These are phyloP conservation scores for Citrus inodora DNA, from an alignment of 345 rosid genomes.

Conservation along the genomic window DNA sequence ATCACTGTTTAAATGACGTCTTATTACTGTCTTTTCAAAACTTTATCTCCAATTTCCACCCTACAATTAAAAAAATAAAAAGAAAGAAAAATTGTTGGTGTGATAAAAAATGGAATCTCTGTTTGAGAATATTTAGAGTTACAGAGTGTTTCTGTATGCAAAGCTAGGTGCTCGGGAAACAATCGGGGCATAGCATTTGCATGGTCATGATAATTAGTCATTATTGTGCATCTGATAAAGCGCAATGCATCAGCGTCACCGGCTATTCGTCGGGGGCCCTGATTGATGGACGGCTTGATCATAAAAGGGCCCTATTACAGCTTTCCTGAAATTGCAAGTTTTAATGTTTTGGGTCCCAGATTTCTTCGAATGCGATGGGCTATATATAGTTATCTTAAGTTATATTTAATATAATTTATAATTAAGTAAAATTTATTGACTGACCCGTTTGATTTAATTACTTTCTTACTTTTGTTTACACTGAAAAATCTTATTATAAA, in stretches of 20 bases:
- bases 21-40: neutral
- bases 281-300: constrained; percentile 21
- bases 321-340: constrained; percentile 29
- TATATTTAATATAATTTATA: too few relatives aligned
- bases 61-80: too few relatives aligned
- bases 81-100: too few relatives aligned
- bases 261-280: constrained; percentile 16
- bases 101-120: too few relatives aligned
- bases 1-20: constrained; percentile 32
- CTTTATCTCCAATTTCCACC: too few relatives aligned
- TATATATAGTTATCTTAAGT: neutral
- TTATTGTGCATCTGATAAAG: constrained; percentile 3
- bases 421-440: too few relatives aligned
- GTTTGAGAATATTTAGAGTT: too few relatives aligned
- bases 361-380: neutral
- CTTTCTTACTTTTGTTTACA: too few relatives aligned
- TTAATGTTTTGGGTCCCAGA: constrained; percentile 23
- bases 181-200: constrained; percentile 13
- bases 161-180: too few relatives aligned
- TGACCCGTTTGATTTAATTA: too few relatives aligned
- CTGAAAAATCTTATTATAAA: too few relatives aligned
- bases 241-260: constrained; percentile 19
- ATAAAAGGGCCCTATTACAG: constrained; percentile 26
- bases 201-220: constrained; percentile 33
- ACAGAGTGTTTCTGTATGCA: too few relatives aligned